A percentile compares a stretch with the other conserved stretches of the same genome.
phyloP scores from a whole-genome alignment of 805 yeast species.

The Zygotorulaspora chibaensis region DNA sequence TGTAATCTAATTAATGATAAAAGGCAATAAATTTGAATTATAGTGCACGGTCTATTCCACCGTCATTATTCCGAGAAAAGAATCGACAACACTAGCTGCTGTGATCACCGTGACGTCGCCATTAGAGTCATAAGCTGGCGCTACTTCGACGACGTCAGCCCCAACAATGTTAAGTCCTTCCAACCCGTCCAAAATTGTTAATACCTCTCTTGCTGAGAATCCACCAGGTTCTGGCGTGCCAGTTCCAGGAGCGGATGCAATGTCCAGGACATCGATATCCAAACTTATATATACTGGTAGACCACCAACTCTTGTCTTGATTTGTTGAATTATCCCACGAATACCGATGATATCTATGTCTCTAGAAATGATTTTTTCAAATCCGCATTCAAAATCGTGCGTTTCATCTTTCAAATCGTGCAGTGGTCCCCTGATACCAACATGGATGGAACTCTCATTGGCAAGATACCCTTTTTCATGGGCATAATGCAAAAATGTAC shows the following conservation, averaged over 20 bases:
- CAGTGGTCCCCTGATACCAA: conserved; percentile 60
- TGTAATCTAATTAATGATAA: neutral
- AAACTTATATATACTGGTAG: conserved; percentile 41
- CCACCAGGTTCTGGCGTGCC: conserved; percentile 73
- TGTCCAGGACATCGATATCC: conserved; percentile 59
- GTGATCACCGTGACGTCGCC: conserved; percentile 56
- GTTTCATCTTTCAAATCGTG: conserved; percentile 46
- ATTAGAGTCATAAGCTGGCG: conserved; percentile 57
- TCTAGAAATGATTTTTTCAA: conserved; percentile 41
- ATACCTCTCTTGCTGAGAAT: conserved; percentile 55
- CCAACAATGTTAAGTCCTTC: conserved; percentile 57
- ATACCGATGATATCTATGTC: conserved; percentile 43
- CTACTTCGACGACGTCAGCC: conserved; percentile 65
- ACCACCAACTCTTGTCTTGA: conserved; percentile 35
- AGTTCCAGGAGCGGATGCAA: conserved; percentile 61
- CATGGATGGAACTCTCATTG: conserved; percentile 46
- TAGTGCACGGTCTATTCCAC: conserved; percentile 16
- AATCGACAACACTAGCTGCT: conserved; percentile 56
- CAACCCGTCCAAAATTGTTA: conserved; percentile 51
- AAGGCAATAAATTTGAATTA: neutral
- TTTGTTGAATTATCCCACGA: conserved; percentile 32
- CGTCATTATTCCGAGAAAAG: conserved; percentile 44
- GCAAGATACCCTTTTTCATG: conserved; percentile 56
- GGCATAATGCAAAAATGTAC: conserved; percentile 64
- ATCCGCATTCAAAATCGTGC: conserved; percentile 47